Percentiles rank a stretch among this genome's conserved stretches.
These are phyloP conservation scores for Fermentozyma sake DNA, from an alignment of 1,139 yeast species.

Conservation along the genomic window DNA sequence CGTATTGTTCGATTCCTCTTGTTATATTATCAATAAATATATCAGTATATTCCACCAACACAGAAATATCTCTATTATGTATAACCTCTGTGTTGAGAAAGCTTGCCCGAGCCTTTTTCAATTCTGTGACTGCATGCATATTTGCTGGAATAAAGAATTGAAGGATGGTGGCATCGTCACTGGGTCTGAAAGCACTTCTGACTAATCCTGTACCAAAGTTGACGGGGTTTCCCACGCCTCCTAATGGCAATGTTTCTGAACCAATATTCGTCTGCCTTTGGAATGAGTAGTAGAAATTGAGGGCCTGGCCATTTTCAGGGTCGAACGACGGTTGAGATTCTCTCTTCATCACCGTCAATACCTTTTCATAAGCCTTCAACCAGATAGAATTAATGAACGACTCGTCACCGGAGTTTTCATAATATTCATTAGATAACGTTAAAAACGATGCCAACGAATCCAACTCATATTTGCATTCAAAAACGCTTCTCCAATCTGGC, in stretches of 20 bases:
- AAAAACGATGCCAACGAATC: constrained; percentile 83
- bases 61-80: constrained; percentile 7
- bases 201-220: constrained; percentile 65
- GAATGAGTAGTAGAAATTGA: constrained; percentile 56
- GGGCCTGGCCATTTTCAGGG: constrained; percentile 47
- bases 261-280: constrained; percentile 72
- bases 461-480: constrained; percentile 87
- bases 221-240: constrained; percentile 83
- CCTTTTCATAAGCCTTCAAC: constrained; percentile 53
- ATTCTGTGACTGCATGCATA: constrained; percentile 69
- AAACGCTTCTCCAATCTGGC: constrained; percentile 69
- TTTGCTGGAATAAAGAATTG: constrained; percentile 87
- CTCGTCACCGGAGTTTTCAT: constrained; percentile 45
- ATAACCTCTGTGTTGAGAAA: constrained; percentile 14
- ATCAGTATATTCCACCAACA: constrained; percentile 18
- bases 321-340: constrained; percentile 65
- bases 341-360: constrained; percentile 52
- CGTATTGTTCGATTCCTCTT: constrained; percentile 59
- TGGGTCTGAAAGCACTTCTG: constrained; percentile 85
- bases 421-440: constrained; percentile 70
- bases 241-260: constrained; percentile 73
- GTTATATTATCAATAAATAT: constrained; percentile 41
- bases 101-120: constrained; percentile 28
- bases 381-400: constrained; percentile 53
- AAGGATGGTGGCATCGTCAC: constrained; percentile 80